Percentiles rank a stretch among this genome's conserved stretches.
Evolutionary conservation across 2,329 filamentous ascomycete genomes (phyloP).

Genomic region (Talaromyces sp.): DNA sequence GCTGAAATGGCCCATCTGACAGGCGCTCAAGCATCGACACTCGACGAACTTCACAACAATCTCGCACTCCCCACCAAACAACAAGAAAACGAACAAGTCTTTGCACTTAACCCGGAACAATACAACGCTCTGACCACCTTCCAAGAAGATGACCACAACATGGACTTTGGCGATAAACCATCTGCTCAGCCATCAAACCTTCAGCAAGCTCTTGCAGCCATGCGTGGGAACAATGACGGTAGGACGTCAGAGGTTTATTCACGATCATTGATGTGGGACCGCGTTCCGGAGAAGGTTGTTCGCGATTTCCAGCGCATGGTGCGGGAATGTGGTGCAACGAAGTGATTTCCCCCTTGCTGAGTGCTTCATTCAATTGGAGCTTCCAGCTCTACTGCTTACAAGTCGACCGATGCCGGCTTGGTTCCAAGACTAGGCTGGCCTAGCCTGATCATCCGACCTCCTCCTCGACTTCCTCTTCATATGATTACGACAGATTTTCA

Average conservation of each 20-base stretch:
- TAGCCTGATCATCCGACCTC: slow-evolving; percentile 1
- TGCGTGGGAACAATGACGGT: slow-evolving; percentile 56
- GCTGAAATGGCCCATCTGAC: slow-evolving; percentile 41
- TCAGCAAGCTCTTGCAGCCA: slow-evolving; percentile 67
- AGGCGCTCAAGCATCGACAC: slow-evolving; percentile 36
- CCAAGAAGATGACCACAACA: slow-evolving; percentile 44
- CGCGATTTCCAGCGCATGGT: slow-evolving; percentile 90
- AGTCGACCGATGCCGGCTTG: not conserved
- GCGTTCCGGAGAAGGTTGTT: slow-evolving; percentile 87
- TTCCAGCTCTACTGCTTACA: slow-evolving; percentile 1
- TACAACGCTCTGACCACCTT: slow-evolving; percentile 81
- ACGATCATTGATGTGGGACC: slow-evolving; percentile 87
- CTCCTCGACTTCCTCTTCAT: not conserved
- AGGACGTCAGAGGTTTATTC: slow-evolving; percentile 83
- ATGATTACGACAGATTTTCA: not conserved
- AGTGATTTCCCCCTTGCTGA: slow-evolving; percentile 2
- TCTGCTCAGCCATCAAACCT: slow-evolving; percentile 36
- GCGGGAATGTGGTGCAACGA: slow-evolving; percentile 58
- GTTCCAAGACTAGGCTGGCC: slow-evolving; percentile 18
- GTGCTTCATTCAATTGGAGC: not conserved
- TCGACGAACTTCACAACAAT: slow-evolving; percentile 64
- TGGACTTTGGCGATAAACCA: slow-evolving; percentile 31
- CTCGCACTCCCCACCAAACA: slow-evolving; percentile 74
- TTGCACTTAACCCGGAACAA: slow-evolving; percentile 78
- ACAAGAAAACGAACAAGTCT: slow-evolving; percentile 83